Conservation (phyloP, 176 grass and related monocot genomes). For the Hyparrhenia diplandra region DNA sequence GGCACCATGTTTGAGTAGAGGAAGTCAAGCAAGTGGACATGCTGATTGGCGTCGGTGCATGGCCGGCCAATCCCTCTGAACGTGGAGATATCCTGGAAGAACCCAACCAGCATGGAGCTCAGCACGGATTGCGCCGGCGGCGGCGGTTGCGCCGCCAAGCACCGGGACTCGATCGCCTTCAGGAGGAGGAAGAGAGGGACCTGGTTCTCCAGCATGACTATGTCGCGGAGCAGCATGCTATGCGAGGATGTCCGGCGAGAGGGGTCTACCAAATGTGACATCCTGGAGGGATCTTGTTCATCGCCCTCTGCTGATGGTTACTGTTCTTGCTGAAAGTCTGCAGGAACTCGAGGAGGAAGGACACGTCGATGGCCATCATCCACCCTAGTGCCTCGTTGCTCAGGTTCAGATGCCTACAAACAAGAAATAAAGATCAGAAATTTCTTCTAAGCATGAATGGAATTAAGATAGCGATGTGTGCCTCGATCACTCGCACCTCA, state of each 20-base stretch:
- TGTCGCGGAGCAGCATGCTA: slow-evolving; percentile 35
- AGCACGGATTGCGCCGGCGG: not conserved
- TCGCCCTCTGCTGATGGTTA: not conserved
- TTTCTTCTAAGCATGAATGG: not conserved
- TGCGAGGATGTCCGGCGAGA: slow-evolving; percentile 19
- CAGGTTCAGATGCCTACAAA: slow-evolving; percentile 55
- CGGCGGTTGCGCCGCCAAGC: not conserved
- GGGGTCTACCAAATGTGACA: slow-evolving; percentile 25
- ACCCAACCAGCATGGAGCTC: slow-evolving; percentile 38
- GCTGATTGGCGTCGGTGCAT: slow-evolving; percentile 6
- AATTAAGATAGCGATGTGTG: too few relatives aligned
- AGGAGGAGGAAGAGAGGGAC: slow-evolving; percentile 66
- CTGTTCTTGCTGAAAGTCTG: slow-evolving; percentile 21
- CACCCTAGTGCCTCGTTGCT: slow-evolving; percentile 54
- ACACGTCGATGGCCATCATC: slow-evolving; percentile 94
- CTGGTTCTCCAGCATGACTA: slow-evolving; percentile 81
- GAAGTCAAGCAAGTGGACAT: slow-evolving; percentile 64
- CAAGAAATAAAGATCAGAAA: not conserved
- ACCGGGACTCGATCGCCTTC: slow-evolving; percentile 34
- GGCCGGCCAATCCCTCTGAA: slow-evolving; percentile 4
- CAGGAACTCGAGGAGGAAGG: slow-evolving; percentile 70
- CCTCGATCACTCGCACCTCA: slow-evolving; percentile 15
- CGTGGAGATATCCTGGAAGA: slow-evolving; percentile 50
- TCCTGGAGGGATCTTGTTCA: slow-evolving; percentile 29
- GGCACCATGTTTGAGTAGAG: slow-evolving; percentile 57